A percentile compares a stretch with the other conserved stretches of the same genome.
Conservation (phyloP, 495 filamentous ascomycete genomes). For the Oidiodendron maius region DNA sequence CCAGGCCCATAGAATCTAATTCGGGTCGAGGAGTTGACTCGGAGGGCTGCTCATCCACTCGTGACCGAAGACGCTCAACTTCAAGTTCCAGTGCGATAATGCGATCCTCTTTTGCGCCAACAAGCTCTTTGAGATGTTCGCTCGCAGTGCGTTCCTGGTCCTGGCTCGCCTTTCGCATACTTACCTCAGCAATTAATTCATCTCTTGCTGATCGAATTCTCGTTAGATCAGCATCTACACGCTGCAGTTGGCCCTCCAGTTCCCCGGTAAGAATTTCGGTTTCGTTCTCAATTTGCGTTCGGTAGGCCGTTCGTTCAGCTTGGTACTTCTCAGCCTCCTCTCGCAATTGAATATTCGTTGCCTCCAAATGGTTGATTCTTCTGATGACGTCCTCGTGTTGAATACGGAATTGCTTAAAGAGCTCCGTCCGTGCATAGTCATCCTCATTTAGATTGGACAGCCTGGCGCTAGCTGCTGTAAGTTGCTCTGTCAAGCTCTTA, state of each 20-base stretch:
- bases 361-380: conserved; percentile 86
- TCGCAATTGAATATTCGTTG: conserved; percentile 74
- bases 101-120: conserved; percentile 64
- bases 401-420: conserved; percentile 84
- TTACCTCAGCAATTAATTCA: conserved; percentile 72
- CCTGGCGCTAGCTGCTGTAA: conserved; percentile 56
- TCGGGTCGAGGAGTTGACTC: conserved; percentile 39
- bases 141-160: conserved; percentile 65
- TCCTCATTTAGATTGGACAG: conserved; percentile 75
- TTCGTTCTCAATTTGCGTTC: conserved; percentile 73
- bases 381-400: conserved; percentile 91
- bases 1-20: conserved; percentile 47
- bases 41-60: conserved; percentile 30
- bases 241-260: conserved; percentile 71
- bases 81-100: conserved; percentile 79
- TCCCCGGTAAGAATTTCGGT: conserved; percentile 62
- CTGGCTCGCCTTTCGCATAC: conserved; percentile 71
- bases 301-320: conserved; percentile 77
- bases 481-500: conserved; percentile 67
- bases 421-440: conserved; percentile 84
- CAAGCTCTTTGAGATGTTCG: conserved; percentile 71
- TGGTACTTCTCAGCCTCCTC: conserved; percentile 81
- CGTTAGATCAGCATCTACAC: conserved; percentile 77
- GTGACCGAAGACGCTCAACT: conserved; percentile 59
- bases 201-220: conserved; percentile 79